Evolutionary conservation across 805 yeast species (phyloP).

Genomic region (Zygosaccharomyces bisporus): DNA sequence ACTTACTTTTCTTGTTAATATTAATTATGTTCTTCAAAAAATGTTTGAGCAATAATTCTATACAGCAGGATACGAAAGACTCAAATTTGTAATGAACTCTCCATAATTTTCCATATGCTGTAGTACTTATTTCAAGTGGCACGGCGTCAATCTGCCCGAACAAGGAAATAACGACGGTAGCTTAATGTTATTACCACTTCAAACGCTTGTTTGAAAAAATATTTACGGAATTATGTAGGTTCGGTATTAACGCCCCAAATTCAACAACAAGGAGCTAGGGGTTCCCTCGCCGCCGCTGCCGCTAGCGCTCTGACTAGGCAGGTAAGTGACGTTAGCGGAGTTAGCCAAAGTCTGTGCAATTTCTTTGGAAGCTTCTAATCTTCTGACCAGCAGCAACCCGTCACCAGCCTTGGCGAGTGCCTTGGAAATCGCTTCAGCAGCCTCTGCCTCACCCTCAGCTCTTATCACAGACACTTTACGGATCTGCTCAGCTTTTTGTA

Average conservation of each 20-base stretch:
- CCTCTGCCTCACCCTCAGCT: slow-evolving; percentile 99
- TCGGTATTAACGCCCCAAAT: slow-evolving; percentile 57
- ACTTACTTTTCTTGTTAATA: not conserved
- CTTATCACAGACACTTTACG: slow-evolving; percentile 91
- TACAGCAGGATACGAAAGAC: too few relatives aligned
- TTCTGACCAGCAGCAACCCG: slow-evolving; percentile 86
- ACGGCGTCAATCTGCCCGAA: not conserved
- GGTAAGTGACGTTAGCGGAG: slow-evolving; percentile 82
- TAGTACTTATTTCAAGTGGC: not conserved
- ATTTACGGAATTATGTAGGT: not conserved
- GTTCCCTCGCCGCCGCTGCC: slow-evolving; percentile 37
- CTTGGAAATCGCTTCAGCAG: slow-evolving; percentile 91
- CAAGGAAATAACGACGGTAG: not conserved
- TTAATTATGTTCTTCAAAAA: too few relatives aligned
- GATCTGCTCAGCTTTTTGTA: slow-evolving; percentile 96
- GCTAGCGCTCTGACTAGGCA: slow-evolving; percentile 55
- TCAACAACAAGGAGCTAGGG: slow-evolving; percentile 57
- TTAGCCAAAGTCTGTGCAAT: slow-evolving; percentile 84
- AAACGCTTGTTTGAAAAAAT: not conserved
- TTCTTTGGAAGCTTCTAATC: slow-evolving; percentile 95
- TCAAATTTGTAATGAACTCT: too few relatives aligned
- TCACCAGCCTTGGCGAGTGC: slow-evolving; percentile 95
- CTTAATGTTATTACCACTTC: not conserved
- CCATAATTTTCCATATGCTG: too few relatives aligned
- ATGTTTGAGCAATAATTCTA: too few relatives aligned